Conservation (phyloP, 2,329 filamentous ascomycete genomes). For the Aureobasidium pullulans region DNA sequence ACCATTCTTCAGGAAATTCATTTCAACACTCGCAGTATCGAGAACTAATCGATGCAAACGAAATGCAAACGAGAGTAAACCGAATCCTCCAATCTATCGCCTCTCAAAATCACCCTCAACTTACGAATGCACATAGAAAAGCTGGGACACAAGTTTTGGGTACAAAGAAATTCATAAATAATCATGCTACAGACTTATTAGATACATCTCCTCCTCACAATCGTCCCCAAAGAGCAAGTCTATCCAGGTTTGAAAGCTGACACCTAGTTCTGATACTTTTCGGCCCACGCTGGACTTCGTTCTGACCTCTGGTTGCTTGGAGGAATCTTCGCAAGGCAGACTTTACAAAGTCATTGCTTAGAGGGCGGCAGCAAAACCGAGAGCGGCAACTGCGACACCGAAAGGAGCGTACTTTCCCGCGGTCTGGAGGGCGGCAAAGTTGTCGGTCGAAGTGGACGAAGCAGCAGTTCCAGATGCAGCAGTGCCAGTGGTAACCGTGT, state of each 20-base stretch:
- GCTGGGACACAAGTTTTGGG: not conserved
- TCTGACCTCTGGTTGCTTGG: too few species aligned
- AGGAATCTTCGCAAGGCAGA: too few species aligned
- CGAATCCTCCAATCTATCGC: too few species aligned
- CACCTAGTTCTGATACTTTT: not conserved
- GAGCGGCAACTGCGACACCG: not conserved
- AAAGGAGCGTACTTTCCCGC: not conserved
- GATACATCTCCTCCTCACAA: not conserved
- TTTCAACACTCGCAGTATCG: too few species aligned
- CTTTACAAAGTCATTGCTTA: not conserved
- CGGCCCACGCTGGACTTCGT: not conserved
- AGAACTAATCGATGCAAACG: too few species aligned
- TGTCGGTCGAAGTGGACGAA: not conserved
- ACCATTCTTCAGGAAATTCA: too few species aligned
- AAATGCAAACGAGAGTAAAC: too few species aligned
- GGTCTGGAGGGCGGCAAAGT: not conserved
- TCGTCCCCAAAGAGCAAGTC: not conserved
- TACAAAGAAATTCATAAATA: not conserved
- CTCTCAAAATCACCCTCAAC: too few species aligned
- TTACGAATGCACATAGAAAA: not conserved
- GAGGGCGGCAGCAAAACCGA: conserved; percentile 1
- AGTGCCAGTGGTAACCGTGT: not conserved
- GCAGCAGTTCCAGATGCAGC: not conserved
- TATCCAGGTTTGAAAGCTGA: not conserved
- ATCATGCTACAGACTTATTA: not conserved